Evolutionary conservation across 805 yeast species (phyloP), one percentile per base, ranked within the genome.

Genomic region (Cyberlindnera mycetangii): DNA sequence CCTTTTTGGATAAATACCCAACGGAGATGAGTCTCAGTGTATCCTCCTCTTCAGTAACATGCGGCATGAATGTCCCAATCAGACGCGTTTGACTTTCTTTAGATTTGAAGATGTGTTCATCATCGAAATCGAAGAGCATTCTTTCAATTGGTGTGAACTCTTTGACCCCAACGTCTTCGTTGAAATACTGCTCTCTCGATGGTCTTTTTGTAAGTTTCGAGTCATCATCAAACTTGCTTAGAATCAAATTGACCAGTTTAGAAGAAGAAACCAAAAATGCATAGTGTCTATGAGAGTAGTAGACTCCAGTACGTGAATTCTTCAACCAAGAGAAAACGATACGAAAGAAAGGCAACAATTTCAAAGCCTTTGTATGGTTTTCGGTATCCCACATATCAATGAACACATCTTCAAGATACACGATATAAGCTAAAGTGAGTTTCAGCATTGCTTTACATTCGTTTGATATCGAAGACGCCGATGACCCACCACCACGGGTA

Each of bases 161-260:
- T 47, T 76, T 78, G 51, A 80, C 66, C 18, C 70, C 62, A 12
- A 83, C 78, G 64, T 85, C 93, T 55, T 85, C 92, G 36, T 68
- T 63, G 56, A 83, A 84, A 42, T 74, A 75, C 44, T 79, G 75
- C 2, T 60, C 54, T 60, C 92, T 70, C 7, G 58, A 50, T 14
- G 85, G 84, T 40, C 69, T 43, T 12, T 50, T 45, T 2, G 52
- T 52, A 28, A 52, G 50, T n/a, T 38, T 37, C 18, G 32, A 19
- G 19, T 39, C 41, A 37, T 48, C 43, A 32, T 58, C 22, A 42
- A 28, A 32, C 9, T 48, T 34, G 0, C 30, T 12, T 11, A 33
- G 40, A n/a, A 70, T 45, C n/a, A 48, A 39, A 43, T 70, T 70
- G 15, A 60, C 37, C 12, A 70, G 31, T 7, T 46, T 50, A 5